Conservation (phyloP, 768 basidiomycete genomes). For the Amanita pseudoporphyria region DNA sequence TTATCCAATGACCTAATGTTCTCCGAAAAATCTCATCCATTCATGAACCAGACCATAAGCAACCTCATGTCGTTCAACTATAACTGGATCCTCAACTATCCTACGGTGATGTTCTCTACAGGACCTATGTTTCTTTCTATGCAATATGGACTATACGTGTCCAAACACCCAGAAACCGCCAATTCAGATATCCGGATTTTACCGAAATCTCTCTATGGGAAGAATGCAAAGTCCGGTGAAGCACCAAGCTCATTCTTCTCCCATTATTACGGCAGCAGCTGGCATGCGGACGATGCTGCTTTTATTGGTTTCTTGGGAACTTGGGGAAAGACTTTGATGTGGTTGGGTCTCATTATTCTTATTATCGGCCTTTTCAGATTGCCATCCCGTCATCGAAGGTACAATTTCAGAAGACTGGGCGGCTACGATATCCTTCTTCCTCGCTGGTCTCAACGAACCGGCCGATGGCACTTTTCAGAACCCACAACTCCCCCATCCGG, state of each 20-base stretch:
- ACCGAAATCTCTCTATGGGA: slow-evolving; percentile 96
- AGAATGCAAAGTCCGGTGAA: slow-evolving; percentile 78
- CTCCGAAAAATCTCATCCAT: slow-evolving; percentile 72
- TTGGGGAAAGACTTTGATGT: slow-evolving; percentile 87
- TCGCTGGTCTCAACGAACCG: slow-evolving; percentile 59
- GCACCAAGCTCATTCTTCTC: slow-evolving; percentile 90
- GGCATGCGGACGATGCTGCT: slow-evolving; percentile 98
- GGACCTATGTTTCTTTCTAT: slow-evolving; percentile 98
- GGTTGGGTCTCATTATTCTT: slow-evolving; percentile 66
- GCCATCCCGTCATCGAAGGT: slow-evolving; percentile 51
- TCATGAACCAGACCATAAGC: slow-evolving; percentile 90
- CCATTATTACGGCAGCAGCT: slow-evolving; percentile 97
- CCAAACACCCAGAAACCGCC: slow-evolving; percentile 57
- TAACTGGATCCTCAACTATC: slow-evolving; percentile 92
- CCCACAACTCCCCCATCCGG: slow-evolving; percentile 26
- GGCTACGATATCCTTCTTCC: slow-evolving; percentile 77
- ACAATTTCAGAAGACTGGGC: slow-evolving; percentile 48
- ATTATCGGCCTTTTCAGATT: slow-evolving; percentile 57
- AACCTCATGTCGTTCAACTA: slow-evolving; percentile 89
- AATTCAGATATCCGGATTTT: slow-evolving; percentile 76
- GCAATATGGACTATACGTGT: slow-evolving; percentile 82
- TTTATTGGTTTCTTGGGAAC: slow-evolving; percentile 88
- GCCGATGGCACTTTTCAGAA: slow-evolving; percentile 57
- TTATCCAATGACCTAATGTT: slow-evolving; percentile 98
- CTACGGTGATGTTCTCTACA: slow-evolving; percentile 99